Evolutionary conservation across 1,139 yeast genomes (phyloP).

Genomic region (Yamadazyma trypodendri): DNA sequence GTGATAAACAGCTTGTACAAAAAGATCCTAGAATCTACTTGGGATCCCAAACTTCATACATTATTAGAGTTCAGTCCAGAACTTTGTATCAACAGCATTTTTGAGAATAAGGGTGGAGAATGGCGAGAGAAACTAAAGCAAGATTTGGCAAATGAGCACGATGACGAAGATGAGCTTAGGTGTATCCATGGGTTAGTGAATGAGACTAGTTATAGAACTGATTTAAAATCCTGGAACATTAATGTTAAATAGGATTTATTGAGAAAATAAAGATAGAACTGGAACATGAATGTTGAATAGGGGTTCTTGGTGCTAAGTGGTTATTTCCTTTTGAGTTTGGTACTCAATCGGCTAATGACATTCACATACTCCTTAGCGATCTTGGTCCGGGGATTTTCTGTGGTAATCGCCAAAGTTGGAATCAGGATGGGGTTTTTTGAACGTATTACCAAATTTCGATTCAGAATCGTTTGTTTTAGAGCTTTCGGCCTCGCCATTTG

Average conservation of each 20-base stretch:
- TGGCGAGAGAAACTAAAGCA: constrained; percentile 44
- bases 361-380: neutral
- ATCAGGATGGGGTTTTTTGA: neutral
- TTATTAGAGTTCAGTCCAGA: constrained; percentile 68
- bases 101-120: constrained; percentile 67
- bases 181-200: constrained; percentile 47
- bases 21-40: constrained; percentile 65
- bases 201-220: constrained; percentile 41
- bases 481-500: neutral
- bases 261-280: too few relatives aligned
- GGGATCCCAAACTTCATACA: constrained; percentile 68
- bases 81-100: constrained; percentile 72
- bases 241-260: constrained; percentile 3
- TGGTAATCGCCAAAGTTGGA: neutral
- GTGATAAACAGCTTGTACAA: constrained; percentile 54
- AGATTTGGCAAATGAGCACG: constrained; percentile 28
- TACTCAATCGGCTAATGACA: neutral
- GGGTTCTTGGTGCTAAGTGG: too few relatives aligned
- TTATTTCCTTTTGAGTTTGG: neutral
- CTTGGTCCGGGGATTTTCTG: neutral
- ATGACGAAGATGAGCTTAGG: constrained; percentile 50
- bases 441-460: too few relatives aligned
- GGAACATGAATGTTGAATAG: constrained; percentile 28
- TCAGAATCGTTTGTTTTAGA: too few relatives aligned
- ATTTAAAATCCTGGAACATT: constrained; percentile 47